Evolutionary conservation across 306 rosid genomes (phyloP).

Genomic region (Prunus mira): DNA sequence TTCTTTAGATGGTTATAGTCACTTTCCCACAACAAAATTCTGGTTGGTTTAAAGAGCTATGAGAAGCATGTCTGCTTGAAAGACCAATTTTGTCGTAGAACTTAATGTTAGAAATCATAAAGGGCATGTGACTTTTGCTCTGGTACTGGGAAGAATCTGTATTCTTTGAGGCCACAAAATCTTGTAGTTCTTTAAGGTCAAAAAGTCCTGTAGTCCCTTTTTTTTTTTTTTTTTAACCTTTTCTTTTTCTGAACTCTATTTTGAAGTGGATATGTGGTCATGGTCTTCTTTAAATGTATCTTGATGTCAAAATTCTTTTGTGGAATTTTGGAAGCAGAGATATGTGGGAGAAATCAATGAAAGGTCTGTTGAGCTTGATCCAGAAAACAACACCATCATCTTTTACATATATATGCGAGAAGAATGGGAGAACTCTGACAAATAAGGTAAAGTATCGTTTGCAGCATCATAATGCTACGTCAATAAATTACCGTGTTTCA

Average conservation of each 20-base stretch:
- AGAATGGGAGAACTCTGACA: constrained; percentile 69
- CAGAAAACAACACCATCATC: constrained; percentile 89
- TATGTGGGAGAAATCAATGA: constrained; percentile 99
- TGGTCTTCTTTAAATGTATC: not conserved
- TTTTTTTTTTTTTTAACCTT: not conserved
- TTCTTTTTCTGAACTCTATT: not conserved
- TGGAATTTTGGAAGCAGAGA: constrained; percentile 63
- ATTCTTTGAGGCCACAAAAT: not conserved
- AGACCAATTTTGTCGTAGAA: not conserved
- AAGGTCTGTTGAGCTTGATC: constrained; percentile 68
- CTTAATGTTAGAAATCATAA: not conserved
- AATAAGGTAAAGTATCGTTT: constrained; percentile 62
- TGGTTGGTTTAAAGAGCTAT: not conserved
- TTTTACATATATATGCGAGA: constrained; percentile 90
- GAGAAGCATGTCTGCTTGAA: not conserved
- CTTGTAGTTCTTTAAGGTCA: not conserved
- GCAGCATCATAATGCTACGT: constrained; percentile 7
- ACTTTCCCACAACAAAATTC: not conserved
- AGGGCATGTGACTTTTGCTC: not conserved
- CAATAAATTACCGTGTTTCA: constrained; percentile 16
- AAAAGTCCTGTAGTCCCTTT: not conserved
- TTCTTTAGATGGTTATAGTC: not conserved
- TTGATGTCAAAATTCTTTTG: constrained; percentile 17
- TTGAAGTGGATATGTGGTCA: not conserved
- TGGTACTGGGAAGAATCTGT: not conserved